Percentiles rank a stretch among this genome's conserved stretches.
Evolutionary conservation across 495 filamentous ascomycete genomes (phyloP).

Genomic region (Hypoxylon fragiforme): DNA sequence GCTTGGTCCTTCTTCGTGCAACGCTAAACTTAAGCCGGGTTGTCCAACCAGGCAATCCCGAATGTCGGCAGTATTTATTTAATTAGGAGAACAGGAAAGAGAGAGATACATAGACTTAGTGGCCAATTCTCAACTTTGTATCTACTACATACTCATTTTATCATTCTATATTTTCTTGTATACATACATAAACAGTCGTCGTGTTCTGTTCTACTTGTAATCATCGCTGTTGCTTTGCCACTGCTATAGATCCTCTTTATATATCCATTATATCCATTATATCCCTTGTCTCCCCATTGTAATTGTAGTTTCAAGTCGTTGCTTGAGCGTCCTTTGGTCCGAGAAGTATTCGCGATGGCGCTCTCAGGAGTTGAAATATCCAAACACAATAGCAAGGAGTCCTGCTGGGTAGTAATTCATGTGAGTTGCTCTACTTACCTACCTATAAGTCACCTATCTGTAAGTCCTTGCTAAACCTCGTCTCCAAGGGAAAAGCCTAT

Average conservation of each 20-base stretch:
- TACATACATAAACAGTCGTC: conserved; percentile 2
- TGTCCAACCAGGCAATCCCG: conserved; percentile 10
- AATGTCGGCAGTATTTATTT: conserved; percentile 28
- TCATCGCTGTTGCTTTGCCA: not conserved
- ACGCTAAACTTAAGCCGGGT: conserved; percentile 24
- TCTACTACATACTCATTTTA: not conserved
- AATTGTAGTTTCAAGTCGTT: not conserved
- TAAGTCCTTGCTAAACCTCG: conserved; percentile 4
- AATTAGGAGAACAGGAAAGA: conserved; percentile 14
- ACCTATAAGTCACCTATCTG: not conserved
- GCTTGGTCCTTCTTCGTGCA: conserved; percentile 5
- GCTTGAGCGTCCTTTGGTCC: too few relatives aligned
- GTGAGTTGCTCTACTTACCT: conserved; percentile 35
- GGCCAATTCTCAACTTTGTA: conserved; percentile 19
- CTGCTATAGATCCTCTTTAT: too few relatives aligned
- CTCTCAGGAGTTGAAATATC: conserved; percentile 66
- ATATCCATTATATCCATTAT: conserved; percentile 5
- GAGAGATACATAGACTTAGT: too few relatives aligned
- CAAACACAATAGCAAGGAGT: conserved; percentile 67
- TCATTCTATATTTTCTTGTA: too few relatives aligned
- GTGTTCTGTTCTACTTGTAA: not conserved
- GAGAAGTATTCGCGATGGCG: conserved; percentile 33
- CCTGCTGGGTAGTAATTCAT: conserved; percentile 82
- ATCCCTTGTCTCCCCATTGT: too few relatives aligned
- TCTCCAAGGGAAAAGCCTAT: conserved; percentile 61